Evolutionary conservation across 805 yeast species (phyloP).

Genomic region (Yamadazyma takamatsuzukensis): DNA sequence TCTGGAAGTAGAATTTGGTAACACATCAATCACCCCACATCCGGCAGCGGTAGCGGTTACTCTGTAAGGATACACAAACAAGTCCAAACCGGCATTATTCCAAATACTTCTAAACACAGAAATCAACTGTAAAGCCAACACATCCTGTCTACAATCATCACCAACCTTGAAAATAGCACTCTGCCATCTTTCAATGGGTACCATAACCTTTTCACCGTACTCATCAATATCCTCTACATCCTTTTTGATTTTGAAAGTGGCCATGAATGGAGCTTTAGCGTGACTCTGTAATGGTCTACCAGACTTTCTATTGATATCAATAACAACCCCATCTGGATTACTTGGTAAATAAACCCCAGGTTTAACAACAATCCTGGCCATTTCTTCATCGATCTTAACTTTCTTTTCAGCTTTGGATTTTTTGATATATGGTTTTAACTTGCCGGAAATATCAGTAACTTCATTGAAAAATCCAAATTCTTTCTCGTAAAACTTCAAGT

Average conservation of each 20-base stretch:
- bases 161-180: conserved; percentile 98
- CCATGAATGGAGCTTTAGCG: conserved; percentile 98
- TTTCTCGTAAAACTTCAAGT: conserved; percentile 64
- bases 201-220: conserved; percentile 23
- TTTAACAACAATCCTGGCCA: conserved; percentile 45
- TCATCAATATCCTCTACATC: conserved; percentile 46
- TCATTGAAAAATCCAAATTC: conserved; percentile 89
- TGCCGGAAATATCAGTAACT: conserved; percentile 92
- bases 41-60: conserved; percentile 99
- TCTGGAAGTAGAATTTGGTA: conserved; percentile 91
- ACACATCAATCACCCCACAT: conserved; percentile 96
- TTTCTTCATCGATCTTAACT: conserved; percentile 92
- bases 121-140: conserved; percentile 85
- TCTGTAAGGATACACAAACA: conserved; percentile 87
- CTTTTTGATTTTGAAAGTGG: conserved; percentile 80
- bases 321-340: conserved; percentile 92
- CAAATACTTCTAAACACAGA: conserved; percentile 90
- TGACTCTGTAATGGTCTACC: conserved; percentile 96
- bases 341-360: conserved; percentile 88
- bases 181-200: conserved; percentile 70
- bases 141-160: conserved; percentile 98
- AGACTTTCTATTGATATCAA: conserved; percentile 86
- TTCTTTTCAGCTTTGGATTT: conserved; percentile 95
- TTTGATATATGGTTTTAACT: conserved; percentile 89
- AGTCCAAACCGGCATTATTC: conserved; percentile 82